Base-by-base conservation (phyloP, 2,329 filamentous ascomycete species). In the Fusarium sublunatum region DNA sequence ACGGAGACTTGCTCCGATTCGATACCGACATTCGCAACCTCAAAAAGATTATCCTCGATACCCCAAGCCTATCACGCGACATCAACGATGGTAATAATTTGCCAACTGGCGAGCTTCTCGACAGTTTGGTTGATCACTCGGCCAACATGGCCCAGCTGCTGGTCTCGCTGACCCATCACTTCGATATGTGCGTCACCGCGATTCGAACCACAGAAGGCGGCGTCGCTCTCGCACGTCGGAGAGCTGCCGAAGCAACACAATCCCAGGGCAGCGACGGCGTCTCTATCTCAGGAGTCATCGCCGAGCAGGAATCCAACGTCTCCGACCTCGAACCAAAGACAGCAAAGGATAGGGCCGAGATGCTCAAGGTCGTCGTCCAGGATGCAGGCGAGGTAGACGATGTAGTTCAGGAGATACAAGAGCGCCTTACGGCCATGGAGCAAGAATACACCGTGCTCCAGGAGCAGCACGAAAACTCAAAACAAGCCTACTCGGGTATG, bases 161-260 rank as follows among this genome's bases (percentile, higher is more conserved):
- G 2, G 86, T 92, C 53, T 92, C 90, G 1, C 81, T 98, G 5
- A 93, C 92, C 7, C 86, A 85, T 25, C 94, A 98, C 77, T 97
- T 97, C 73, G 94, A 98, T 75, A 86, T 96, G 64, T 97, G 94
- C 75, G 91, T 96, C 12, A 94, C 90, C 1, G 94, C 94, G 1
- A 89, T 97, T 39, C 91, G 93, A 58, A 92, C 94, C 46, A 97
- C 93, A 4, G 93, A 97, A 78, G 91, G 90, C 28, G 91, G 89
- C 6, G 87, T 88, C 11, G 89, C 87, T 6, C 81, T 88, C 41
- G 90, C 89, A 6, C 86, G 88, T 10, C 84, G 86, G 46, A 89
- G 87, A 63, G 89, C 87, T 0, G 89, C 88, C 39, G 89, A 91
- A 65, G 84, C 84, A 28, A 85, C 74, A 71, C 82, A 74, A 69